Evolutionary conservation across 208 protist genomes (phyloP).

Genomic region (Leishmania aethiopica): DNA sequence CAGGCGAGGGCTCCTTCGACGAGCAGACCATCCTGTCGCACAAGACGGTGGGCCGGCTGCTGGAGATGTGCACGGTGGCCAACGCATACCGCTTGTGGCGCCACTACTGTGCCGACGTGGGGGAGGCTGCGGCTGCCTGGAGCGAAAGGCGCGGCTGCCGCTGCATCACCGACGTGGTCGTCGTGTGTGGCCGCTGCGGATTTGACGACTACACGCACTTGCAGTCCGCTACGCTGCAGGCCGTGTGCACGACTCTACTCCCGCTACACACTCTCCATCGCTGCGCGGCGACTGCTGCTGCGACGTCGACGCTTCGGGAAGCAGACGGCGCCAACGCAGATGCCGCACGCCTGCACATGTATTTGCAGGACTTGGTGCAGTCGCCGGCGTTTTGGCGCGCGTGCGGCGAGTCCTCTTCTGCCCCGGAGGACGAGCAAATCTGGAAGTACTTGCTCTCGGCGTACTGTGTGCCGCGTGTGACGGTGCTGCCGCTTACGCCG

Average conservation of each 20-base stretch:
- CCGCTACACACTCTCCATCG: not conserved
- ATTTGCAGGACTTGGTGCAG: slow-evolving; percentile 3
- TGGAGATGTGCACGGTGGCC: slow-evolving; percentile 73
- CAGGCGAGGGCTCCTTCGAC: slow-evolving; percentile 84
- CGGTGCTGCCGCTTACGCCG: slow-evolving; percentile 46
- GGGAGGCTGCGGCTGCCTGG: not conserved
- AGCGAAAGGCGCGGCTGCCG: not conserved
- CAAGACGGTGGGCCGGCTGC: slow-evolving; percentile 74
- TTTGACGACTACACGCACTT: slow-evolving; percentile 24
- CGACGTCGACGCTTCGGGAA: not conserved
- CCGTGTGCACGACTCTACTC: slow-evolving; percentile 25
- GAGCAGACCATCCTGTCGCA: slow-evolving; percentile 59
- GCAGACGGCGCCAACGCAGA: not conserved
- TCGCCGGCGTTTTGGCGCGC: not conserved
- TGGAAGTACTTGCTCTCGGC: not conserved
- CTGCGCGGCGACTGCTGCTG: not conserved
- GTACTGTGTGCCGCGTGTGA: slow-evolving; percentile 34
- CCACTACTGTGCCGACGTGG: slow-evolving; percentile 5
- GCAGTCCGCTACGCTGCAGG: slow-evolving; percentile 15
- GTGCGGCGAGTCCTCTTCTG: not conserved
- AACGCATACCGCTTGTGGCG: slow-evolving; percentile 41
- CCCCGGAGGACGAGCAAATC: not conserved
- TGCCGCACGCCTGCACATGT: not conserved
- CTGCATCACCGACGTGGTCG: slow-evolving; percentile 27
- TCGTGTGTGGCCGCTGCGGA: slow-evolving; percentile 46